Evolutionary conservation across 305 asterid species (phyloP), one percentile per base, ranked within the genome.

Genomic region (Nicotiana rustica): DNA sequence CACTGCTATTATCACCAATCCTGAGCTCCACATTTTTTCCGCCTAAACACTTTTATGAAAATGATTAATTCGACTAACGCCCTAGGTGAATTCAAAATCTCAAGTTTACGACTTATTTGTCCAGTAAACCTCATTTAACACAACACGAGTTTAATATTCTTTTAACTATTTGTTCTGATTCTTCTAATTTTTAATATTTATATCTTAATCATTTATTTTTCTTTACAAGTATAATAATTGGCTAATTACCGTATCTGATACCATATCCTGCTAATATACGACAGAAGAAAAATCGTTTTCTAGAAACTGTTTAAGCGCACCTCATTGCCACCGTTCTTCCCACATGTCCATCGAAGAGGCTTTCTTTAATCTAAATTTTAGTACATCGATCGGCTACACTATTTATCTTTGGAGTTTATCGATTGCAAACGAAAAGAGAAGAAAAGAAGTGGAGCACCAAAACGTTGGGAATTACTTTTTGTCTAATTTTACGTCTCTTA

Each of bases 21-120:
- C 29, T 64, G 68, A 64, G 36, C 68, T 64, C n/a, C 68, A 64
- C 68, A 64, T 64, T 64, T 62, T 61, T 19, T 3, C 12, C 33
- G 62, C 62, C 21, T 5, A 15, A 57, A 17, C 10, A 57, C 8
- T 57, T 17, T 15, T 5, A 49, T 12, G 15, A 57, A 57, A 57
- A 57, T 1, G 64, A 10, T 49, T 49, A 49, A 10, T 57, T 57
- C 21, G 62, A 15, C 2, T 17, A 4, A 57, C 60, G 7, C n/a
- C 17, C 17, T 15, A 5, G 62, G 19, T 57, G 33, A 31, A 31
- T 5, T 35, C 6, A 35, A 4, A 35, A 35, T 35, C 1, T 35
- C 1, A 4, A 35, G 41, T 4, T 36, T 36, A 36, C 6, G 41
- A 5, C 7, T 36, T 36, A 36, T 38, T 38, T 6, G 8, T 38